phyloP scores from a whole-genome alignment of 108 stramenopile species.

The Phaeodactylum tricornutum region DNA sequence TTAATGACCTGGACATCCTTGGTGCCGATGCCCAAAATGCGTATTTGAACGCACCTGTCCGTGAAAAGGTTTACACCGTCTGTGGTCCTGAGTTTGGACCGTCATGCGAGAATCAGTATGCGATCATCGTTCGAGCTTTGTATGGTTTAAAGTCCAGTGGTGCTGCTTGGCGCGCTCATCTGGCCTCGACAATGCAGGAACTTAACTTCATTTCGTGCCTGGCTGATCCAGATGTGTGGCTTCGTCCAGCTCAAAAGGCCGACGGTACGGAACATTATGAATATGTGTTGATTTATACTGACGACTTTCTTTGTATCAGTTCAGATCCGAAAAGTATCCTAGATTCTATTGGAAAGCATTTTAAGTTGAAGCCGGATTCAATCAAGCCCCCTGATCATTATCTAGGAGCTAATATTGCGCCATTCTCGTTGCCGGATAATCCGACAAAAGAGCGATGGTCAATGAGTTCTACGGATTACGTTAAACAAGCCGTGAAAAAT shows the following conservation, averaged over 20 bases:
- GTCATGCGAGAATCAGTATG: conserved; percentile 8
- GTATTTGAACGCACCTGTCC: conserved; percentile 24
- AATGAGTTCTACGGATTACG: conserved; percentile 13
- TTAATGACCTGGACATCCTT: conserved; percentile 27
- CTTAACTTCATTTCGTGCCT: conserved; percentile 6
- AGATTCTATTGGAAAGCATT: conserved; percentile 7
- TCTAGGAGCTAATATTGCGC: conserved; percentile 15
- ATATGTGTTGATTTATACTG: conserved; percentile 22
- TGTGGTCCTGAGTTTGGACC: conserved; percentile 28
- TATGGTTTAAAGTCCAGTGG: conserved; percentile 35
- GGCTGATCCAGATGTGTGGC: conserved; percentile 30
- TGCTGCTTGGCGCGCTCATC: conserved; percentile 7
- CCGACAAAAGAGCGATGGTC: conserved; percentile 11
- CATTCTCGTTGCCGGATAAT: conserved; percentile 6
- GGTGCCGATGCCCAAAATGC: conserved; percentile 29
- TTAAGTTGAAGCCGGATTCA: conserved; percentile 12
- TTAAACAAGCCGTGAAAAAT: conserved; percentile 14
- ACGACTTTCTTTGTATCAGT: conserved; percentile 16
- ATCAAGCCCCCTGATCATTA: conserved; percentile 14
- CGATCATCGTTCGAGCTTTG: conserved; percentile 15
- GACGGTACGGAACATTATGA: conserved; percentile 21
- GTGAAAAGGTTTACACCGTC: conserved; percentile 18
- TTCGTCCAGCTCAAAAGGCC: neutral
- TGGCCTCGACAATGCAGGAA: conserved; percentile 1
- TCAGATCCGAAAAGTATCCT: conserved; percentile 1